phyloP scores from a whole-genome alignment of 164 flowering plant species.

The Tinospora cordifolia region DNA sequence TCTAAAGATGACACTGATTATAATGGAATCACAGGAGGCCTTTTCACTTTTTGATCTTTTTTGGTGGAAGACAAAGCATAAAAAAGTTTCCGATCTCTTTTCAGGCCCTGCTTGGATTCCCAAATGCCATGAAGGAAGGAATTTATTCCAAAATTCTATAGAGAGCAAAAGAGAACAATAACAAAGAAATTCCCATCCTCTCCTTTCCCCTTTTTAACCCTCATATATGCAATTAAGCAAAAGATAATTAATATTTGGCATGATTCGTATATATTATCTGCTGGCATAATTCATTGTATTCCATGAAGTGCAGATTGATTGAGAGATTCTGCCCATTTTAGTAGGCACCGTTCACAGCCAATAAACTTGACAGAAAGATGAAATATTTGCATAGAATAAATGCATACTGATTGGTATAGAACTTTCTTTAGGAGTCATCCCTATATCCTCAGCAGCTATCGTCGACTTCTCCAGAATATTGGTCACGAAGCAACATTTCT shows the following conservation, averaged over 20 bases:
- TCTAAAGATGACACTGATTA: neutral
- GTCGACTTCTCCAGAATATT: conserved; percentile 18
- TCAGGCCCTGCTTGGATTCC: neutral
- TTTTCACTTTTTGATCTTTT: neutral
- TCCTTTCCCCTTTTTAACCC: conserved; percentile 6
- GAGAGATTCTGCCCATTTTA: conserved; percentile 38
- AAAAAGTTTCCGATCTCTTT: neutral
- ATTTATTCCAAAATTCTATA: conserved; percentile 44
- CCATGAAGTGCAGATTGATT: conserved; percentile 20
- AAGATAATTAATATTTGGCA: conserved; percentile 43
- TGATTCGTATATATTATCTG: conserved; percentile 24
- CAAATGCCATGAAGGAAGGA: conserved; percentile 28
- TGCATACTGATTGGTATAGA: conserved; percentile 28
- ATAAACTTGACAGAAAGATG: conserved; percentile 17
- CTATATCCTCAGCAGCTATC: conserved; percentile 22
- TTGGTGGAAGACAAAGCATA: neutral
- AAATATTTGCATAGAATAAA: conserved; percentile 30
- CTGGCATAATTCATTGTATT: conserved; percentile 33
- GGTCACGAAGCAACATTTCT: conserved; percentile 11
- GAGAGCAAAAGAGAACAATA: conserved; percentile 17
- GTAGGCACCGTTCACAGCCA: conserved; percentile 23
- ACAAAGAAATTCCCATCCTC: conserved; percentile 7
- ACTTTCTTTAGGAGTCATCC: conserved; percentile 19
- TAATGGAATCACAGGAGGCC: neutral
- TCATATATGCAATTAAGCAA: conserved; percentile 22